A percentile compares a stretch with the other conserved stretches of the same genome.
These are phyloP conservation scores for Boletus patriciae DNA, from an alignment of 768 basidiomycete genomes.

Conservation along the genomic window DNA sequence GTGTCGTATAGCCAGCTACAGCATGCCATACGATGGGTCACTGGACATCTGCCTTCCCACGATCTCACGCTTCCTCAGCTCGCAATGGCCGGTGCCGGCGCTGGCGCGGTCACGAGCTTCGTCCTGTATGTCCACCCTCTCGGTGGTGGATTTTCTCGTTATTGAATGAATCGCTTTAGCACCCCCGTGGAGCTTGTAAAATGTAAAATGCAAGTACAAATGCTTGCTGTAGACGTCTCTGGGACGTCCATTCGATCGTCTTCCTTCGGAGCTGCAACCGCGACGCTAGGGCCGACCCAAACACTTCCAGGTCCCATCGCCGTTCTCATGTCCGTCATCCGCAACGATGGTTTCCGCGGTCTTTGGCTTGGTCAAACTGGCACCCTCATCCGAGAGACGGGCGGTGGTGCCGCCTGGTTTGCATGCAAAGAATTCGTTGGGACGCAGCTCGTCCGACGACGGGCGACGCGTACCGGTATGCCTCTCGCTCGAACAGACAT, in stretches of 20 bases:
- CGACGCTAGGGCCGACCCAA: slow-evolving; percentile 8
- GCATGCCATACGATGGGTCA: slow-evolving; percentile 49
- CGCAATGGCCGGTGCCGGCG: slow-evolving; percentile 79
- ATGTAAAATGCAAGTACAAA: slow-evolving; percentile 97
- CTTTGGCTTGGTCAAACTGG: slow-evolving; percentile 98
- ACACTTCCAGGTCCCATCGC: slow-evolving; percentile 71
- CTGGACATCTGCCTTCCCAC: slow-evolving; percentile 36
- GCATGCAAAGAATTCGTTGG: slow-evolving; percentile 79
- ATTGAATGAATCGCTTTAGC: slow-evolving; percentile 36
- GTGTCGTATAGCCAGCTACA: slow-evolving; percentile 80
- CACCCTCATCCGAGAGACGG: slow-evolving; percentile 90
- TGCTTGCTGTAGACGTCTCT: slow-evolving; percentile 48
- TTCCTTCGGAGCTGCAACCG: slow-evolving; percentile 19
- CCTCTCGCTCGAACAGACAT: slow-evolving; percentile 46
- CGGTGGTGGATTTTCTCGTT: too few relatives aligned
- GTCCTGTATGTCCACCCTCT: slow-evolving; percentile 60
- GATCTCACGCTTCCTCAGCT: slow-evolving; percentile 67
- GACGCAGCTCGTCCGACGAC: slow-evolving; percentile 54
- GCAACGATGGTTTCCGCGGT: slow-evolving; percentile 69
- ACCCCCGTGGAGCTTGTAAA: slow-evolving; percentile 95
- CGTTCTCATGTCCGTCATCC: slow-evolving; percentile 63
- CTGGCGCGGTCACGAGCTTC: slow-evolving; percentile 84
- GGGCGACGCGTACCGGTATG: slow-evolving; percentile 30
- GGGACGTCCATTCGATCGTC: slow-evolving; percentile 14
- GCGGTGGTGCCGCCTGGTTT: slow-evolving; percentile 92